These are phyloP conservation scores for Leishmania tarentolae DNA, from an alignment of 208 protist genomes.

Conservation along the genomic window DNA sequence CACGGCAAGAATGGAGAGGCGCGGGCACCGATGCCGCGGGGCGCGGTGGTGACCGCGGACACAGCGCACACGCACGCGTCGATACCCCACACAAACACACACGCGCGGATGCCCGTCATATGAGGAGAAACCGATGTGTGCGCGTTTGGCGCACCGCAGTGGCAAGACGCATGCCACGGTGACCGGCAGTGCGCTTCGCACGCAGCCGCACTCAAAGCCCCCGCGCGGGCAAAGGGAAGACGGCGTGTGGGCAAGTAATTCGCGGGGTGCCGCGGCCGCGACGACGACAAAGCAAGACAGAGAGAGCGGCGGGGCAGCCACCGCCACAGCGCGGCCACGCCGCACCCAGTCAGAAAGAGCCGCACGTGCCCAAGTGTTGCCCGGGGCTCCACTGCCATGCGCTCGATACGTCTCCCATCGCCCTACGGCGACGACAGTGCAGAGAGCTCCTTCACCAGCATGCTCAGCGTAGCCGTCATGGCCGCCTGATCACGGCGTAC, in stretches of 20 bases:
- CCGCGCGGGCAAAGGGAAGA: background rate
- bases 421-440: background rate
- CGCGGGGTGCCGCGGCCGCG: background rate
- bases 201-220: background rate
- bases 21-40: background rate
- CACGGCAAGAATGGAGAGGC: background rate
- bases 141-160: background rate
- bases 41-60: background rate
- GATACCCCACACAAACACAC: background rate
- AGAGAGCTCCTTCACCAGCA: background rate
- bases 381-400: background rate
- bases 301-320: background rate
- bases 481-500: constrained; percentile 24
- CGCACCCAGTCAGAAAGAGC: background rate
- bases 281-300: background rate
- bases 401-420: background rate
- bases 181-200: background rate
- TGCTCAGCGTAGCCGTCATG: constrained; percentile 11
- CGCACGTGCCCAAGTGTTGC: background rate
- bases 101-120: background rate
- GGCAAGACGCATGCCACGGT: background rate
- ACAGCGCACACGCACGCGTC: background rate
- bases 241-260: background rate
- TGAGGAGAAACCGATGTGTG: background rate
- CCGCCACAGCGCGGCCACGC: background rate